Base-by-base conservation (phyloP, 2,329 filamentous ascomycete species). In the Ophiosphaerella herpotricha region DNA sequence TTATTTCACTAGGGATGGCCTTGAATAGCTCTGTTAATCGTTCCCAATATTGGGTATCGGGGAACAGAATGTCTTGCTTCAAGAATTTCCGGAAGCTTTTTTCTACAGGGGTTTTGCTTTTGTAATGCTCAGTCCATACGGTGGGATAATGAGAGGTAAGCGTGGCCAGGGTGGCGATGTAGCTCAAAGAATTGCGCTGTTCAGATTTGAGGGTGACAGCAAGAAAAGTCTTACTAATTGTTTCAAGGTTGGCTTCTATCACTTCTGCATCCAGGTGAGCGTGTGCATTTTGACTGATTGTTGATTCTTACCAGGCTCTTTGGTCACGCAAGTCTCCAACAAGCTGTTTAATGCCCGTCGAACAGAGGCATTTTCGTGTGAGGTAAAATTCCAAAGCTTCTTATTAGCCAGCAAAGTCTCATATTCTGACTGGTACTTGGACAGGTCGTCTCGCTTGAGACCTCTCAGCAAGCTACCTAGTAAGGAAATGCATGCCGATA, bases 61-160 rank as follows among this genome's bases (percentile, higher is more conserved):
- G 84, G 78, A 3, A 88, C 88, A n/a, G 85, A 84, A 64, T 97
- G 90, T 0, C 93, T 62, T 86, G 89, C 54, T 89, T 86, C 6
- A 97, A 77, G 60, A 95, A 94, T 7, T 85, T 78, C 42, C 83
- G 82, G 4, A 99, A 73, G 18, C 87, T 75, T 52, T 78, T 83
- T 52, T 74, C 80, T 50, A 72, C 82, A 7, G 80, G 67, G 26
- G 80, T 82, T 67, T 85, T 86, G 39, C 78, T 81, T 24, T 74
- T 78, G 68, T 86, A 86, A 46, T 83, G 77, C 5, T 79, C 78
- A 1, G 85, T 87, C 94, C 94, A 99, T 8, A 92, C 78, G 13
- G 85, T 80, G 1, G 90, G 86, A 41, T 86, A 81, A 11, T 71
- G 70, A 26, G 77, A 74, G 0, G 91, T 93, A 46, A 97, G 74